phyloP scores from a whole-genome alignment of 345 rosid species.

The Dovyalis caffra region DNA sequence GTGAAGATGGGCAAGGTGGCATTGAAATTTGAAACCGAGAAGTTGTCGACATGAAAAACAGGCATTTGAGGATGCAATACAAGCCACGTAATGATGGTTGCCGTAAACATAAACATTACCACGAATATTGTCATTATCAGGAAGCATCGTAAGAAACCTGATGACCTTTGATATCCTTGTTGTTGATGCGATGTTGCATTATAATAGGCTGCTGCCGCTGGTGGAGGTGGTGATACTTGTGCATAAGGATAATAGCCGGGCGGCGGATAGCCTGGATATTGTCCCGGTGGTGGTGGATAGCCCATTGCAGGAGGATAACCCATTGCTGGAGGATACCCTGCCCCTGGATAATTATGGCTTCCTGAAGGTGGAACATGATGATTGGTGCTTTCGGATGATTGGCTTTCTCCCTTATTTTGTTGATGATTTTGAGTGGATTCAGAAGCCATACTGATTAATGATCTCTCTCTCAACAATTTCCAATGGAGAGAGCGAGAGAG shows the following conservation, averaged over 20 bases:
- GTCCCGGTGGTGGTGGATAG: conserved; percentile 28
- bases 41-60: conserved; percentile 46
- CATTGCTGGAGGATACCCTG: conserved; percentile 23
- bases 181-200: conserved; percentile 13
- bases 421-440: conserved; percentile 13
- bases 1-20: conserved; percentile 32
- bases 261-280: conserved; percentile 3
- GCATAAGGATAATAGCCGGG: conserved; percentile 16
- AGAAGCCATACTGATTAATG: conserved; percentile 24
- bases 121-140: conserved; percentile 36
- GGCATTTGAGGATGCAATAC: conserved; percentile 54
- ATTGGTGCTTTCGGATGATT: background rate
- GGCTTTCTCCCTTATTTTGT: conserved; percentile 2
- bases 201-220: conserved; percentile 42
- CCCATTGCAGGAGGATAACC: conserved; percentile 38
- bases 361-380: background rate
- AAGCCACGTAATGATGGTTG: conserved; percentile 54
- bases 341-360: background rate
- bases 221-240: too few relatives aligned
- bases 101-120: conserved; percentile 27
- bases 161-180: conserved; percentile 11
- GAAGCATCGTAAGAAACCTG: conserved; percentile 39
- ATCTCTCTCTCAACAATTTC: background rate
- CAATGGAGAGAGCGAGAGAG: background rate
- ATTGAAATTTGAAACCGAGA: conserved; percentile 50